These are phyloP conservation scores for Aspergillus tanneri DNA, from an alignment of 2,329 filamentous ascomycete species.

Conservation along the genomic window DNA sequence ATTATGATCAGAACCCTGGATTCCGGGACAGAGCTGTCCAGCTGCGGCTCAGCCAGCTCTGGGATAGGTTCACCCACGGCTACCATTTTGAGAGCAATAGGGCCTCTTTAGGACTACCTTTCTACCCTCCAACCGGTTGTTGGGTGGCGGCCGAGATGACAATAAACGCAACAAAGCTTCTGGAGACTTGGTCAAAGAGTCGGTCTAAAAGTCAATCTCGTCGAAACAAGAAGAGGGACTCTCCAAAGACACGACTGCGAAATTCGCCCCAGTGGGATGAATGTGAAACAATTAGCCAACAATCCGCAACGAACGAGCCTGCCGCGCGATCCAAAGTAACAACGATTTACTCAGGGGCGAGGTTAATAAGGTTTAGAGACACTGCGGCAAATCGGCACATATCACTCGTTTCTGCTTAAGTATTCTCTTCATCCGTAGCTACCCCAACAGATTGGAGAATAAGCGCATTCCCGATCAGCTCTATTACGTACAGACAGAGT, in stretches of 20 bases:
- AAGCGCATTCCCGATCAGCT: not conserved
- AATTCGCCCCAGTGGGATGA: not conserved
- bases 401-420: not conserved
- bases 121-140: not conserved
- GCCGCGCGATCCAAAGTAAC: not conserved
- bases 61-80: not conserved
- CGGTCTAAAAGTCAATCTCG: too few relatives aligned
- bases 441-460: not conserved
- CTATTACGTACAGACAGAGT: not conserved
- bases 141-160: not conserved
- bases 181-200: too few relatives aligned
- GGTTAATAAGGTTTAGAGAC: not conserved
- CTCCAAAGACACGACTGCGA: not conserved
- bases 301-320: not conserved
- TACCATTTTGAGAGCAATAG: not conserved
- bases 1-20: conserved; percentile 85
- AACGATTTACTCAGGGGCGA: not conserved
- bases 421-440: not conserved
- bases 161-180: not conserved
- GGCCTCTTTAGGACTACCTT: not conserved
- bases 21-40: conserved; percentile 55
- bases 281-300: not conserved
- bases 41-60: conserved; percentile 19
- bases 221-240: not conserved
- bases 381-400: not conserved